A percentile compares a stretch with the other conserved stretches of the same genome.
phyloP scores from a whole-genome alignment of 352 stramenopile species.

The Phytophthora hybrid region DNA sequence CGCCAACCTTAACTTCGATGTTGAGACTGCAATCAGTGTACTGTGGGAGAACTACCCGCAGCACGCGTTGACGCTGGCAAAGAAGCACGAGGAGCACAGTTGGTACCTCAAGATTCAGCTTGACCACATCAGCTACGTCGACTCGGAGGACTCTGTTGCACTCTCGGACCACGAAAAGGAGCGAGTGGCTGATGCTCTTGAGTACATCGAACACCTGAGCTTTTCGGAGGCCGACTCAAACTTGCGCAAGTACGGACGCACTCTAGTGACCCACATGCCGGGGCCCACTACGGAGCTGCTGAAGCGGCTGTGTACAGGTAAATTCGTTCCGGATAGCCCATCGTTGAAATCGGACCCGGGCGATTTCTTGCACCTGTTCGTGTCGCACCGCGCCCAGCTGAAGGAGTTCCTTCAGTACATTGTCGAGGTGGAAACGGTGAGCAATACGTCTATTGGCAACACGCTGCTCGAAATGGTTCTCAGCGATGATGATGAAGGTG shows the following conservation, averaged over 20 bases:
- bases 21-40: constrained; percentile 93
- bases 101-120: constrained; percentile 95
- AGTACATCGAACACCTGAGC: constrained; percentile 90
- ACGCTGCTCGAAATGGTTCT: constrained; percentile 91
- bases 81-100: constrained; percentile 91
- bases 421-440: constrained; percentile 88
- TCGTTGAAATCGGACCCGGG: constrained; percentile 80
- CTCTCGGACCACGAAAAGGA: constrained; percentile 82
- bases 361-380: constrained; percentile 94
- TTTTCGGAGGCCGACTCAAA: constrained; percentile 89
- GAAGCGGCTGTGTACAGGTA: constrained; percentile 91
- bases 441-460: constrained; percentile 91
- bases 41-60: constrained; percentile 94
- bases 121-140: constrained; percentile 89
- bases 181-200: constrained; percentile 88
- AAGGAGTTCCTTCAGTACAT: constrained; percentile 92
- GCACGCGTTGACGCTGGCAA: constrained; percentile 90
- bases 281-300: constrained; percentile 91
- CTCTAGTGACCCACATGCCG: constrained; percentile 88
- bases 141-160: constrained; percentile 75
- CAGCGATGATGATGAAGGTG: constrained; percentile 64
- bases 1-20: constrained; percentile 87
- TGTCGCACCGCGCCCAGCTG: constrained; percentile 90
- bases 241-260: constrained; percentile 90
- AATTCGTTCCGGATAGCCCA: constrained; percentile 66